These are phyloP conservation scores for Rosa chinensis DNA, from an alignment of 306 rosid genomes.

Conservation along the genomic window DNA sequence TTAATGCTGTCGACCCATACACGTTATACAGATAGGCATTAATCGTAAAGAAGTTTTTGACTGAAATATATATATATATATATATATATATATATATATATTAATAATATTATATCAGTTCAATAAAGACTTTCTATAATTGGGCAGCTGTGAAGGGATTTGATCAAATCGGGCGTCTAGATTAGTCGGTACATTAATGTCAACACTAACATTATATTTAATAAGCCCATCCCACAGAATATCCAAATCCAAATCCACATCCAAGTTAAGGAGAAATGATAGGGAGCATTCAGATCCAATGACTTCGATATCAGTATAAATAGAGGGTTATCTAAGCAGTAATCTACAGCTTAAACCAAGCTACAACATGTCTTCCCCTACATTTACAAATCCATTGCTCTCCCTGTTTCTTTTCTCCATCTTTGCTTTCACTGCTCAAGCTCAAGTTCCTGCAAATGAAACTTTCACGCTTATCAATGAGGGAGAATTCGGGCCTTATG, in stretches of 20 bases:
- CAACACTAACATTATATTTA: background rate
- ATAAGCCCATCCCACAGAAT: background rate
- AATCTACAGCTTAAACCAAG: background rate
- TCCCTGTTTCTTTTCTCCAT: conserved; percentile 26
- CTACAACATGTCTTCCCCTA: background rate
- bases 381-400: conserved; percentile 10
- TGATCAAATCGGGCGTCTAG: background rate
- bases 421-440: conserved; percentile 21
- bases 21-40: background rate
- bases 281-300: background rate
- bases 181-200: background rate
- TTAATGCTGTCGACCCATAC: background rate
- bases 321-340: background rate
- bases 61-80: no score
- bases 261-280: background rate
- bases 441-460: conserved; percentile 42
- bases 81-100: no score
- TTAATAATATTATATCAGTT: background rate
- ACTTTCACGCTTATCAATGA: conserved; percentile 39
- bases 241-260: background rate
- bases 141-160: background rate
- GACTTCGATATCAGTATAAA: background rate
- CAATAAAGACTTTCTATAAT: background rate
- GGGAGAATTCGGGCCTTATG: conserved; percentile 50
- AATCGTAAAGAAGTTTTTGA: background rate